Base-by-base conservation (phyloP, 345 rosid species). In the Ceriops zippeliana region DNA sequence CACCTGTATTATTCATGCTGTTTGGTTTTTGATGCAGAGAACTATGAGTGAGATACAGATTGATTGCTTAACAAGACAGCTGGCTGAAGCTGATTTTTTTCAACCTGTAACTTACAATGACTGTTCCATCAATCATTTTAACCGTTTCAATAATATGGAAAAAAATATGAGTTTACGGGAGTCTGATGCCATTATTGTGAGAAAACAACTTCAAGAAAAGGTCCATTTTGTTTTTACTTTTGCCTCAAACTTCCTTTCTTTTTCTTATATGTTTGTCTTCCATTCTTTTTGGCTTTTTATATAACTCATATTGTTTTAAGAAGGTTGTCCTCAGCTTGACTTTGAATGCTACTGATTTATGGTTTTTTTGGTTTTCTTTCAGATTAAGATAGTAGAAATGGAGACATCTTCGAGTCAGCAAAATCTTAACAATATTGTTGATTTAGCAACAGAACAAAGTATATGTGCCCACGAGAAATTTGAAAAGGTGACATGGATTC, bases 201-300 rank as follows among this genome's bases (percentile, higher is more conserved):
- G 86, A 78, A 86, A 87, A 78, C 92, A 86, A 83, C 97, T 93
- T 61, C 89, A 90, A 77, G 96, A 89, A 83, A 90, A 90, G 97
- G 98, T 90, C 66, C 66, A 52, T 69, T 64, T 76, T 61, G 32
- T 49, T 70, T 70, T 66, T 60, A 21, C 7, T 63, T 52, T 19
- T 61, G 49, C 17, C 16, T 61, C 35, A n/a, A 37, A 51, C 26
- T 53, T 59, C 42, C 4, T 7, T 57, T 66, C 24, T n/a, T 30
- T 49, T 26, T 21, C 49, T 28, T 21, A 24, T 1, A 3, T 19
- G 49, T 62, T 24, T 52, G 19, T 56, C 16, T 21, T 19, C 6
- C 2, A 22, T 27, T 30, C 27, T 52, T 31, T 17, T 49, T n/a
- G 37, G 51, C 21, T 61, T 1, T 54, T 60, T 52, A 17, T 34